Percentiles rank a stretch among this genome's conserved stretches.
phyloP scores from a whole-genome alignment of 2,329 filamentous ascomycete species.

The Calcarisporium arbuscula region DNA sequence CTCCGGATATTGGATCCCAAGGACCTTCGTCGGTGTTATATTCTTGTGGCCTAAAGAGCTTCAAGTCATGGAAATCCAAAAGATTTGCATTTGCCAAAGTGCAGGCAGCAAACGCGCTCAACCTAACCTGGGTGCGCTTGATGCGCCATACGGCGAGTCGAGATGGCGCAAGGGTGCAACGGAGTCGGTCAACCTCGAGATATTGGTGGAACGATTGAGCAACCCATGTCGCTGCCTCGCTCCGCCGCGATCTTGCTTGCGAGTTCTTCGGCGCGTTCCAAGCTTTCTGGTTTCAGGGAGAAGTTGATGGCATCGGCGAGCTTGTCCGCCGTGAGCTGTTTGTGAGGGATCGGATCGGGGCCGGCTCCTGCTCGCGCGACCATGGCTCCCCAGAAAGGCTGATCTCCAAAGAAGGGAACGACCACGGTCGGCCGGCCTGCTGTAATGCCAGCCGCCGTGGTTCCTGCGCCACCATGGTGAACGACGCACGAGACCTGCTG shows the following conservation, averaged over 20 bases:
- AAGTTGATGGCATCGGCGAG: slow-evolving; percentile 66
- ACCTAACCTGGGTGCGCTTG: slow-evolving; percentile 51
- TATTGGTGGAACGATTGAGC: slow-evolving; percentile 60
- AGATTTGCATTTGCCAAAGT: slow-evolving; percentile 56
- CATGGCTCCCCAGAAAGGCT: slow-evolving; percentile 73
- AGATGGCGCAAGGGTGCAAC: slow-evolving; percentile 60
- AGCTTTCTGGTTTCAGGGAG: no score
- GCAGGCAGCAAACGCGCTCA: slow-evolving; percentile 60
- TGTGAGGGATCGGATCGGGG: slow-evolving; percentile 62
- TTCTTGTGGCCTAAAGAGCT: slow-evolving; percentile 59
- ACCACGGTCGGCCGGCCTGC: slow-evolving; percentile 68
- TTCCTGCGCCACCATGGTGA: slow-evolving; percentile 74
- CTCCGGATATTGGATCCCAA: no score
- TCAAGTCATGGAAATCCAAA: slow-evolving; percentile 56
- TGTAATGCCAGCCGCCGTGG: slow-evolving; percentile 67
- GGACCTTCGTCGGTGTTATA: slow-evolving; percentile 75
- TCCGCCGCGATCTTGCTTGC: slow-evolving; percentile 54
- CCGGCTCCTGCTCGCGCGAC: slow-evolving; percentile 58
- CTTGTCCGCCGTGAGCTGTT: slow-evolving; percentile 55
- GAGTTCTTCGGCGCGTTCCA: slow-evolving; percentile 50
- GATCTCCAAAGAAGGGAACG: slow-evolving; percentile 74
- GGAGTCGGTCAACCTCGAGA: slow-evolving; percentile 45
- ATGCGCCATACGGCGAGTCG: slow-evolving; percentile 60
- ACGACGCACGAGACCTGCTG: slow-evolving; percentile 59
- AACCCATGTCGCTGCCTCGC: slow-evolving; percentile 60